Percentiles rank a stretch among this genome's conserved stretches.
Evolutionary conservation across 805 yeast genomes (phyloP).

Genomic region (Pichia eremophila): DNA sequence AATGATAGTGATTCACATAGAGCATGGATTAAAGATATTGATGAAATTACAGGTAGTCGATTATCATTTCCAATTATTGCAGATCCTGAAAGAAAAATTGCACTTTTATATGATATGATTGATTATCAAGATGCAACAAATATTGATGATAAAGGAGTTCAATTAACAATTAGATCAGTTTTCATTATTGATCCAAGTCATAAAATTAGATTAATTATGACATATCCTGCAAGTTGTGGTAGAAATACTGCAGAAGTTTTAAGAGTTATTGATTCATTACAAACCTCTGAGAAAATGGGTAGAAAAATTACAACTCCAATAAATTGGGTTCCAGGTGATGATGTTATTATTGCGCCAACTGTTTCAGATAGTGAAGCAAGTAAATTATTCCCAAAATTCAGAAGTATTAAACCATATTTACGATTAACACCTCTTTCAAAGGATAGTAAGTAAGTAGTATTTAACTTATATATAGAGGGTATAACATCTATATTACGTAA

Average conservation of each 20-base stretch:
- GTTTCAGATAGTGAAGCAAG: conserved; percentile 53
- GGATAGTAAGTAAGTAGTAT: background rate
- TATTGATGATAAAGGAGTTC: conserved; percentile 54
- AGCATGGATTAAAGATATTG: conserved; percentile 64
- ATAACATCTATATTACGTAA: too few species aligned
- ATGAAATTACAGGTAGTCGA: conserved; percentile 52
- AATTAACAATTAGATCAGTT: conserved; percentile 62
- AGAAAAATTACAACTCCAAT: conserved; percentile 58
- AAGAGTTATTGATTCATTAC: conserved; percentile 62
- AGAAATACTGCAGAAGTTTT: conserved; percentile 69
- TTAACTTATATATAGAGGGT: too few species aligned
- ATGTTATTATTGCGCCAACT: conserved; percentile 63
- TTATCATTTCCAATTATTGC: conserved; percentile 62
- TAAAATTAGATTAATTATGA: conserved; percentile 50
- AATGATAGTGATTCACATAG: conserved; percentile 53
- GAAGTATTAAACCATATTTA: conserved; percentile 53
- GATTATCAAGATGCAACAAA: conserved; percentile 62
- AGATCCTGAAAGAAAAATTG: conserved; percentile 52
- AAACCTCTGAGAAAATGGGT: conserved; percentile 41
- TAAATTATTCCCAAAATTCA: conserved; percentile 51
- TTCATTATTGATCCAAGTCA: conserved; percentile 62
- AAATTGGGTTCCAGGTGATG: conserved; percentile 65
- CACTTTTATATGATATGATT: conserved; percentile 58
- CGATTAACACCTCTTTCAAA: conserved; percentile 38
- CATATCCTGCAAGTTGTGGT: conserved; percentile 69